These are phyloP conservation scores for Magnaporthiopsis incrustans DNA, from an alignment of 2,329 filamentous ascomycete species.

Conservation along the genomic window DNA sequence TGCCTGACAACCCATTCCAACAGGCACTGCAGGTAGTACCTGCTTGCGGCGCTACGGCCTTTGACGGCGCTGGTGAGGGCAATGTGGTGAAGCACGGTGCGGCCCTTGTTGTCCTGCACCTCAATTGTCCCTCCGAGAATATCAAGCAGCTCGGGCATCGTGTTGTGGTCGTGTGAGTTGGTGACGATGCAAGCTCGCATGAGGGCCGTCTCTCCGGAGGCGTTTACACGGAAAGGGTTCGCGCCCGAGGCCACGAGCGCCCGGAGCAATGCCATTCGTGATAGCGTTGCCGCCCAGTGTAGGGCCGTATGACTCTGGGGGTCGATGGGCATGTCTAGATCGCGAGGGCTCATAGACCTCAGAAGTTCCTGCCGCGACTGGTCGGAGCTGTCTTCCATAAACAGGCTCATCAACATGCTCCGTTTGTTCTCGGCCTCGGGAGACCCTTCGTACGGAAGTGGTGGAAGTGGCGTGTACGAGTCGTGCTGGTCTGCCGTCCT, in stretches of 20 bases:
- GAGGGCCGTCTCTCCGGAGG: conserved; percentile 81
- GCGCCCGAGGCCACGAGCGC: conserved; percentile 78
- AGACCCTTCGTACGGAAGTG: conserved; percentile 52
- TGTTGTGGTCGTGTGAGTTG: conserved; percentile 86
- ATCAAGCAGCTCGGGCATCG: conserved; percentile 85
- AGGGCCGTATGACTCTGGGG: conserved; percentile 81
- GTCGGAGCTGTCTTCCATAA: conserved; percentile 61
- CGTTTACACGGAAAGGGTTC: conserved; percentile 81
- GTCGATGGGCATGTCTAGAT: conserved; percentile 88
- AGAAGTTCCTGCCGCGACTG: conserved; percentile 68
- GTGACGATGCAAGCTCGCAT: conserved; percentile 91
- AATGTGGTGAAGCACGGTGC: conserved; percentile 93
- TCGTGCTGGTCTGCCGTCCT: conserved; percentile 28
- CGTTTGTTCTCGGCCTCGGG: conserved; percentile 72
- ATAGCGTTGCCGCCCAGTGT: conserved; percentile 93
- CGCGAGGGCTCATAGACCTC: conserved; percentile 63
- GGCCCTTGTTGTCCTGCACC: conserved; percentile 76
- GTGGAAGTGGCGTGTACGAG: conserved; percentile 52
- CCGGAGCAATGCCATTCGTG: conserved; percentile 72
- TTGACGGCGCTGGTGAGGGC: conserved; percentile 94
- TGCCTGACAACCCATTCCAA: conserved; percentile 91
- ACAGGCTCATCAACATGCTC: conserved; percentile 71
- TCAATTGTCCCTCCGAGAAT: conserved; percentile 86
- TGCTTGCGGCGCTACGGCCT: conserved; percentile 80
- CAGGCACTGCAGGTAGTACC: conserved; percentile 91